These are phyloP conservation scores for Seiridium unicorne DNA, from an alignment of 2,329 filamentous ascomycete genomes.

Conservation along the genomic window DNA sequence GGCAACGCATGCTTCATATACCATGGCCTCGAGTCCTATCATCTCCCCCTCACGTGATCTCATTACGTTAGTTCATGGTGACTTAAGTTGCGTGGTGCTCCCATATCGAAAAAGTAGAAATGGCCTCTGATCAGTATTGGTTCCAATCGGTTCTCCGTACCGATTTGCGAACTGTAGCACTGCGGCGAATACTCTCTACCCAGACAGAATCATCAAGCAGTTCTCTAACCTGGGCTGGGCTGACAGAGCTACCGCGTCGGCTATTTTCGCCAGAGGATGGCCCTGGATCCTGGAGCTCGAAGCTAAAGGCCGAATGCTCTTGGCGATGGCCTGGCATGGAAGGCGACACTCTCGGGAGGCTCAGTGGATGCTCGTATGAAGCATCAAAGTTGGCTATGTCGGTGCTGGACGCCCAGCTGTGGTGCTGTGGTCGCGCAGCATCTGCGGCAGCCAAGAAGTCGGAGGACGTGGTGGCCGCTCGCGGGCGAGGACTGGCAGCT, in stretches of 20 bases:
- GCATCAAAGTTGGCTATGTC: constrained; percentile 44
- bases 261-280: constrained; percentile 41
- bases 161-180: constrained; percentile 66
- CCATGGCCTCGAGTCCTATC: no score
- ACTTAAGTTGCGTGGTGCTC: not conserved
- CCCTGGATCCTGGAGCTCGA: constrained; percentile 51
- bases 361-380: constrained; percentile 49
- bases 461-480: constrained; percentile 18
- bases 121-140: constrained; percentile 8
- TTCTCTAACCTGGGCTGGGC: constrained; percentile 74
- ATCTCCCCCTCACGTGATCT: not conserved
- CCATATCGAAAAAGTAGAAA: not conserved
- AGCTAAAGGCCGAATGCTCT: constrained; percentile 56
- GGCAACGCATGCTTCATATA: no score
- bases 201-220: constrained; percentile 87
- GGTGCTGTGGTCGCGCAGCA: constrained; percentile 32
- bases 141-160: constrained; percentile 31
- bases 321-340: constrained; percentile 38
- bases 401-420: constrained; percentile 40
- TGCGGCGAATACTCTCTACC: constrained; percentile 88
- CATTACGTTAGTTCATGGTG: not conserved
- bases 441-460: constrained; percentile 35
- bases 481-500: constrained; percentile 18
- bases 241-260: constrained; percentile 67
- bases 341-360: constrained; percentile 47